Evolutionary conservation across 2,329 filamentous ascomycete genomes (phyloP).

Genomic region (Cercospora citrullina): DNA sequence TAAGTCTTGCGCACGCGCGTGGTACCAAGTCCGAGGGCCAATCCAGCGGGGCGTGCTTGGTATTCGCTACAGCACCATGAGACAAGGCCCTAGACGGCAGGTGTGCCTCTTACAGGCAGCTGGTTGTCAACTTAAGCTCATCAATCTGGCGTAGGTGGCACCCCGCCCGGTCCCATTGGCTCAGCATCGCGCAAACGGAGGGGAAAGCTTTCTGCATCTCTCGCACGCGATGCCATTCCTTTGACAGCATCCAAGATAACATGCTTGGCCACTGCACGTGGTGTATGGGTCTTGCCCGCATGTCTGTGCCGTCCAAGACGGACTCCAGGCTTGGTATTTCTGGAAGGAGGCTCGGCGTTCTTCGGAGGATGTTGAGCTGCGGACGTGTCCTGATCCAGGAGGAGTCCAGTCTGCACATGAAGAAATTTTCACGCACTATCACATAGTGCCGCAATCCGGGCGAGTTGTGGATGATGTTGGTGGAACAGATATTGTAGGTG

Average conservation of each 20-base stretch:
- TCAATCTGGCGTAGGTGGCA: constrained; percentile 1
- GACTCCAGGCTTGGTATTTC: background rate
- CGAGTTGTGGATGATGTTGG: too few species aligned
- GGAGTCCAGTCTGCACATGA: too few species aligned
- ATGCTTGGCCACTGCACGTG: background rate
- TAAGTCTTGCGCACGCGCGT: background rate
- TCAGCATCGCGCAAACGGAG: background rate
- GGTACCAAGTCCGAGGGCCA: constrained; percentile 3
- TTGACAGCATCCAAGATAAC: constrained; percentile 7
- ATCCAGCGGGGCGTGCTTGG: background rate
- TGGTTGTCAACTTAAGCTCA: constrained; percentile 6
- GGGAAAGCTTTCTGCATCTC: background rate
- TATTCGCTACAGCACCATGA: background rate
- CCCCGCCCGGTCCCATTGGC: background rate
- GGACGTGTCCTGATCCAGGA: too few species aligned
- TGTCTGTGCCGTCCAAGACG: constrained; percentile 2
- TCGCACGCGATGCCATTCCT: background rate
- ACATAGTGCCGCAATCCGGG: too few species aligned
- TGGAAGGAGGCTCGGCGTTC: background rate
- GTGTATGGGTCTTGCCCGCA: background rate
- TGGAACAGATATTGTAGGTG: too few species aligned
- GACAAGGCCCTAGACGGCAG: background rate
- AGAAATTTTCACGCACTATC: too few species aligned
- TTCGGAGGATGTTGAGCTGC: background rate
- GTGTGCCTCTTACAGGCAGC: background rate